These are phyloP conservation scores for Zangia roseola DNA, from an alignment of 768 basidiomycete genomes.

Conservation along the genomic window DNA sequence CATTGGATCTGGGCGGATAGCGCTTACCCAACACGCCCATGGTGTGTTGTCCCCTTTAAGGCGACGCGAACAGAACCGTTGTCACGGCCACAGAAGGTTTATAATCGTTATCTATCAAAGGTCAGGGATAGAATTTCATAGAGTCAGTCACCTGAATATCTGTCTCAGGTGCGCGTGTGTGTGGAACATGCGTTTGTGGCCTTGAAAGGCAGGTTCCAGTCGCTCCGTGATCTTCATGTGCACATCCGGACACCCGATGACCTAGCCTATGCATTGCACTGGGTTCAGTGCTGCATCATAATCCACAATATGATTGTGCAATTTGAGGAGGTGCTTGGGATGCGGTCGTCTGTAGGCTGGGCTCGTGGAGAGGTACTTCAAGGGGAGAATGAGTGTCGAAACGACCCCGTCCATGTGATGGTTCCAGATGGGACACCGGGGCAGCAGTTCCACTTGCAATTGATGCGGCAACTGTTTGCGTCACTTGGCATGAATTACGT, in stretches of 20 bases:
- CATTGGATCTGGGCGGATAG: slow-evolving; percentile 17
- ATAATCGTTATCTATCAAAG: slow-evolving; percentile 7
- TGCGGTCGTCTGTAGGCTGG: not conserved
- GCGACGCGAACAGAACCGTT: accelerated
- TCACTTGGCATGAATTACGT: too few species aligned
- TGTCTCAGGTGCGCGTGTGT: not conserved
- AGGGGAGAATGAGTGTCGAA: too few species aligned
- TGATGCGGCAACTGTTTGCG: too few species aligned
- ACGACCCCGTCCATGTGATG: too few species aligned
- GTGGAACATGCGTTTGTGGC: slow-evolving; percentile 9
- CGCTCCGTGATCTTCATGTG: not conserved
- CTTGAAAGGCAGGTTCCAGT: slow-evolving; percentile 11
- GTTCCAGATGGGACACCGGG: too few species aligned
- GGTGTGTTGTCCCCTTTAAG: slow-evolving; percentile 9
- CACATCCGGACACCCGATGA: not conserved
- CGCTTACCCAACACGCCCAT: slow-evolving; percentile 7
- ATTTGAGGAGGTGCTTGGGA: slow-evolving; percentile 1
- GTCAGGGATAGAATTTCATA: not conserved
- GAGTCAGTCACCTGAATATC: too few species aligned
- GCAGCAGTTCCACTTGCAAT: too few species aligned
- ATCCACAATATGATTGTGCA: slow-evolving; percentile 9
- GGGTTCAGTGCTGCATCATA: slow-evolving; percentile 7
- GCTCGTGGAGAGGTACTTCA: not conserved
- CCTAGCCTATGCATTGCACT: not conserved
- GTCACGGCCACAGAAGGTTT: not conserved